Base-by-base conservation (phyloP, 73 alveolate genomes). In the Effrenium voratum region DNA sequence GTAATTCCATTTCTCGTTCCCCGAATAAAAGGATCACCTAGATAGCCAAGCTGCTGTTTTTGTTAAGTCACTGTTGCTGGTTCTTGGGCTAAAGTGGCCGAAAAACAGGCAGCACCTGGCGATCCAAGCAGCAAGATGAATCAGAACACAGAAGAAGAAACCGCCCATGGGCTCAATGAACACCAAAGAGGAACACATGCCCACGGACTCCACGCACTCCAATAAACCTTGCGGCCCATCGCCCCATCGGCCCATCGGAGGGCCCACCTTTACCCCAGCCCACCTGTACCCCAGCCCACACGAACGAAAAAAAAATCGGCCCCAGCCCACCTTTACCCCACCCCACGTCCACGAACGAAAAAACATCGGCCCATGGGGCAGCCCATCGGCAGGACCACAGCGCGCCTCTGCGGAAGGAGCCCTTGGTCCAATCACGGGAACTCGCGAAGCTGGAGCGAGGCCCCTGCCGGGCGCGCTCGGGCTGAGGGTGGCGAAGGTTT, bases 341-440 rank as follows among this genome's bases (percentile, higher is more conserved):
- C 63, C 63, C 19, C 63, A 52, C 63, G 26, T 8, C 63, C 63
- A 8, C 8, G 63, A 12, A 19, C 63, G 26, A 19, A 8, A 52
- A 19, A 12, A 19, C 26, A 52, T 19, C 26, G 63, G 63, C 26
- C 63, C 8, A 19, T 52, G 8, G 44, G 4, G n/a, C 66, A 75
- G 97, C 68, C 57, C 44, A 68, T 52, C 88, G 88, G 24, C 86
- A 90, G 55, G 97, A 90, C 47, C 97, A 90, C 75, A 76, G 88
- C 76, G 97, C 97, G 36, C 97, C 97, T 38, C 88, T 90, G 77
- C 70, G 97, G 32, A n/a, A 44, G 87, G 97, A 90, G 87, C 97
- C 97, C 8, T 50, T 90, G 87, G 97, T 90, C 26, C 97, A 90
- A 44, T 60, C 86, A 43, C 97, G 88, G 8, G 86, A 90, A 43